These are phyloP conservation scores for Achaetomiella virescens DNA, from an alignment of 495 filamentous ascomycete species.

Conservation along the genomic window DNA sequence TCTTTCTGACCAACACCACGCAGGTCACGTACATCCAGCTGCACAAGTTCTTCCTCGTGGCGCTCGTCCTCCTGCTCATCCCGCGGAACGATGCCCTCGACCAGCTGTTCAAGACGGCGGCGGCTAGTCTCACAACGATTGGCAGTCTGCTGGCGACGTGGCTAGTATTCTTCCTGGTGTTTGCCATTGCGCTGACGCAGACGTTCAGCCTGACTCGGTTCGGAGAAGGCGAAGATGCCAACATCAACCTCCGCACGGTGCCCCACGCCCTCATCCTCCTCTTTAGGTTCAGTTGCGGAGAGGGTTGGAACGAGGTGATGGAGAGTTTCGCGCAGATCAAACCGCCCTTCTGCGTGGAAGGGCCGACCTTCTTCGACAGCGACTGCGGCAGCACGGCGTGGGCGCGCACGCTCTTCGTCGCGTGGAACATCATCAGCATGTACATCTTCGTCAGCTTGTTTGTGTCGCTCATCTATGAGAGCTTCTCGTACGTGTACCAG, in stretches of 20 bases:
- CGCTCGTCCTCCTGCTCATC: slow-evolving; percentile 85
- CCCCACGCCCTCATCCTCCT: slow-evolving; percentile 90
- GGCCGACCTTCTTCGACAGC: slow-evolving; percentile 63
- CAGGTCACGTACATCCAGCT: slow-evolving; percentile 63
- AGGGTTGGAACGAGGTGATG: slow-evolving; percentile 96
- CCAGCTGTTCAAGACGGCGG: slow-evolving; percentile 98
- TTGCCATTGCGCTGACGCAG: slow-evolving; percentile 93
- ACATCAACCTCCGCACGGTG: slow-evolving; percentile 90
- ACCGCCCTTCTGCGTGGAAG: slow-evolving; percentile 68
- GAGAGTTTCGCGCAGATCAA: slow-evolving; percentile 82
- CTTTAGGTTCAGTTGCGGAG: slow-evolving; percentile 85
- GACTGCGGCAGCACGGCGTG: slow-evolving; percentile 89
- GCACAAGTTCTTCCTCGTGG: slow-evolving; percentile 90
- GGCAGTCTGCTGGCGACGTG: slow-evolving; percentile 91
- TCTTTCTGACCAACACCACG: slow-evolving; percentile 50
- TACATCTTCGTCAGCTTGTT: slow-evolving; percentile 99
- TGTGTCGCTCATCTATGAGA: slow-evolving; percentile 97
- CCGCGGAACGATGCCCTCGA: slow-evolving; percentile 96
- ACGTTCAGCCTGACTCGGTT: slow-evolving; percentile 94
- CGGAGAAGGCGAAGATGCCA: slow-evolving; percentile 61
- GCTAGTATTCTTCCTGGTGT: slow-evolving; percentile 94
- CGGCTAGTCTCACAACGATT: slow-evolving; percentile 87
- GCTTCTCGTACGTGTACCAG: slow-evolving; percentile 99
- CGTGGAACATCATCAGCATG: slow-evolving; percentile 99
- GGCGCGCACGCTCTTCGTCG: slow-evolving; percentile 82